Evolutionary conservation across 345 rosid species (phyloP), one percentile per base, ranked within the genome.

Genomic region (Populus alba): DNA sequence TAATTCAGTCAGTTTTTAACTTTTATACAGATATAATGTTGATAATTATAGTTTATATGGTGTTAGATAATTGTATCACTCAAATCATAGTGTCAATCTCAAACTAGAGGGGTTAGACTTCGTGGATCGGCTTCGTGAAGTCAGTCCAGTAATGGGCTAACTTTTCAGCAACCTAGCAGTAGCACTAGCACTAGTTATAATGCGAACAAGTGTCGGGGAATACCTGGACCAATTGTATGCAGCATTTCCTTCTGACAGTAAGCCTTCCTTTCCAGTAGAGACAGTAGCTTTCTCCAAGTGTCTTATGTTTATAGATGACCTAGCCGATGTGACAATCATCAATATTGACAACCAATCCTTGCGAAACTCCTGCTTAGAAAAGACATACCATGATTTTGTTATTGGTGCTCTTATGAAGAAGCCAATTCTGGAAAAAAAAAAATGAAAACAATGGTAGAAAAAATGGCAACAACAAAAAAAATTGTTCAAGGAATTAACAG

Each of bases 171-270:
- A 53, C 61, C 61, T 20, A 47, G 15, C 17, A 16, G 20, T 47
- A 68, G 16, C 18, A 70, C 13, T 5, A 80, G 31, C n/a, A n/a
- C n/a, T n/a, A n/a, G n/a, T n/a, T 39, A 81, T 66, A 66, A 70
- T 11, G 75, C 72, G 71, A 71, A 80, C 39, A 41, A 47, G 71
- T 75, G 62, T 79, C 45, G 41, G 27, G 74, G 70, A 67, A 80
- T 77, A 96, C 99, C 99, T 92, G 81, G 99, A 96, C 99, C 99
- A 96, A 80, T 89, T 96, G 87, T 91, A 94, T 41, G 99, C 94
- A 49, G 99, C 89, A 84, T 96, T 96, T 85, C 99, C 99, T 89
- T 96, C 99, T n/a, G 98, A 89, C 25, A 96, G 85, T 80, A 96
- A 88, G 20, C 99, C 98, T 87, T 96, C 98, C 86, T 96, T 96